phyloP scores from a whole-genome alignment of 2,329 filamentous ascomycete genomes.

The Epichloe coenophiala region DNA sequence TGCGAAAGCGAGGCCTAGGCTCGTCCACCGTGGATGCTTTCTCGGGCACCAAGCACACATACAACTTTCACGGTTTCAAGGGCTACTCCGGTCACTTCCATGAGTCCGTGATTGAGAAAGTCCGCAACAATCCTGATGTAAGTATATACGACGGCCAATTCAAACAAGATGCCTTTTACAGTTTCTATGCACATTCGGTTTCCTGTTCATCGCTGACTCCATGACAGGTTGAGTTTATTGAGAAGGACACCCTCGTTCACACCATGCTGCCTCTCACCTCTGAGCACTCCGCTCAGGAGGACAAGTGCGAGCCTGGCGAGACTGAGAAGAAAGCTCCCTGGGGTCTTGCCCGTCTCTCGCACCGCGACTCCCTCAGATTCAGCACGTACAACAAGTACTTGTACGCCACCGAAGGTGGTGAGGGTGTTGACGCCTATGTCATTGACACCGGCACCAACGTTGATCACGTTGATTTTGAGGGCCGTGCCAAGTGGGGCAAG shows the following conservation, averaged over 20 bases:
- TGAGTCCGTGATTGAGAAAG: constrained; percentile 80
- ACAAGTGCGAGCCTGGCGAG: constrained; percentile 35
- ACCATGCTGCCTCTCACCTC: constrained; percentile 45
- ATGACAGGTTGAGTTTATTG: constrained; percentile 81
- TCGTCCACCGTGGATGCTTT: constrained; percentile 57
- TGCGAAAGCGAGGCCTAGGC: constrained; percentile 76
- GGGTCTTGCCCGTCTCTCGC: constrained; percentile 96
- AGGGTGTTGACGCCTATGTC: constrained; percentile 97
- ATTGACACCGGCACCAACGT: constrained; percentile 95
- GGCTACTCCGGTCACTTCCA: constrained; percentile 97
- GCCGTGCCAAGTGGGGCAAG: constrained; percentile 91
- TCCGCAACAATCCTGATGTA: constrained; percentile 91
- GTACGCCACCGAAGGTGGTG: constrained; percentile 76
- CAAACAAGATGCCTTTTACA: background rate
- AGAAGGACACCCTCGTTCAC: constrained; percentile 87
- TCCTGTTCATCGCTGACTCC: background rate
- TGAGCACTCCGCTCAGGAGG: constrained; percentile 22
- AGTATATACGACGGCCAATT: constrained; percentile 31
- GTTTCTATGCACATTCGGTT: background rate
- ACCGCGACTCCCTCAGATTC: constrained; percentile 77
- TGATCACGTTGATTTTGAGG: constrained; percentile 94
- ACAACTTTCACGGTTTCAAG: constrained; percentile 75
- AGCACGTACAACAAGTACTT: constrained; percentile 97
- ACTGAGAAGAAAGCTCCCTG: constrained; percentile 92
- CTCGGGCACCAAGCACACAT: constrained; percentile 86